These are phyloP conservation scores for Phragmites australis DNA, from an alignment of 176 grass and related monocot species.

Conservation along the genomic window DNA sequence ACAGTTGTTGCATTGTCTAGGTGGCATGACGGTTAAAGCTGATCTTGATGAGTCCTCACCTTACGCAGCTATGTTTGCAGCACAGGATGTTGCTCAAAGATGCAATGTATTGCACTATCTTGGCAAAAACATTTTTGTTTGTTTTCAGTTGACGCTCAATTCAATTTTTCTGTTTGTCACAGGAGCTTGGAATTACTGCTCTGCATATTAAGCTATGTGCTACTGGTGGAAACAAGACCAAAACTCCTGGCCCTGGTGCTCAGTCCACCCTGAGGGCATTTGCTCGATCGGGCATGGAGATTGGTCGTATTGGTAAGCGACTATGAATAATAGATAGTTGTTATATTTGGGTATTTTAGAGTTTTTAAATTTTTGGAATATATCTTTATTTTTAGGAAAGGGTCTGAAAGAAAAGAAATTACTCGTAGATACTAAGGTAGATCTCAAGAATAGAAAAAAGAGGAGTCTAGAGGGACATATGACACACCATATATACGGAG, in stretches of 20 bases:
- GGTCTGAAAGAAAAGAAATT: too few species aligned
- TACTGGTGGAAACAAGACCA: conserved; percentile 62
- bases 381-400: too few species aligned
- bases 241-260: conserved; percentile 51
- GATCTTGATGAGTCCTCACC: conserved; percentile 64
- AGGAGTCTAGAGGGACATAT: too few species aligned
- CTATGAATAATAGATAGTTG: too few species aligned
- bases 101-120: conserved; percentile 45
- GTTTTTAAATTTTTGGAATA: too few species aligned
- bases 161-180: neutral
- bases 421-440: too few species aligned
- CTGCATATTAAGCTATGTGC: conserved; percentile 59
- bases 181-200: conserved; percentile 57
- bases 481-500: too few species aligned
- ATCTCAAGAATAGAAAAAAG: too few species aligned
- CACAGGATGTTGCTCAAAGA: conserved; percentile 66
- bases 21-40: conserved; percentile 66
- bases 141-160: neutral
- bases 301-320: conserved; percentile 59
- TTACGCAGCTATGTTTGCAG: conserved; percentile 69
- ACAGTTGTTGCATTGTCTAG: neutral
- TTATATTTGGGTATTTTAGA: too few species aligned
- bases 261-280: conserved; percentile 55
- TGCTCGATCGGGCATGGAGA: conserved; percentile 59
- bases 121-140: neutral